Conservation (phyloP, 192 early-diverging fungal genomes). For the Diversispora epigaea region DNA sequence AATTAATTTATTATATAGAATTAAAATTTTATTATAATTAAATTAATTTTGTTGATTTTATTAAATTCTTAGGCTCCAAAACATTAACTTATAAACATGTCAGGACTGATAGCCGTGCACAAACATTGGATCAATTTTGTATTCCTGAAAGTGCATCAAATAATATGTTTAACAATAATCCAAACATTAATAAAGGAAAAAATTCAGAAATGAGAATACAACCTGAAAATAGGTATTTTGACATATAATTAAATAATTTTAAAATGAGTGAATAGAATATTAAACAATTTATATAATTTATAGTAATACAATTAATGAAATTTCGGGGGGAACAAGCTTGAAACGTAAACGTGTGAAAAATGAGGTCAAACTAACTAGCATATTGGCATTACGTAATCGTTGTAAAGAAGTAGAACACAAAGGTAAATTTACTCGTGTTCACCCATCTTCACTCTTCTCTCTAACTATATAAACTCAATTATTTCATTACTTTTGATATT, state of each 20-base stretch:
- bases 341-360: conserved; percentile 47
- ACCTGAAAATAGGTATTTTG: not conserved
- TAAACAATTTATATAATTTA: no score
- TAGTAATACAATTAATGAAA: not conserved
- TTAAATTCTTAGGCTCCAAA: not conserved
- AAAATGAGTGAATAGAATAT: not conserved
- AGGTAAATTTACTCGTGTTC: conserved; percentile 39
- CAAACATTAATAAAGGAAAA: not conserved
- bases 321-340: conserved; percentile 9
- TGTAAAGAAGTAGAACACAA: conserved; percentile 59
- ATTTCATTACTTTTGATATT: not conserved
- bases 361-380: conserved; percentile 79
- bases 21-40: not conserved
- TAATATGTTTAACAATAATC: not conserved
- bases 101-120: conserved; percentile 78
- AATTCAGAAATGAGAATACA: not conserved
- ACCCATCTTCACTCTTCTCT: no score
- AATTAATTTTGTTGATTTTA: not conserved
- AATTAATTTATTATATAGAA: not conserved
- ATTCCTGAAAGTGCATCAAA: not conserved
- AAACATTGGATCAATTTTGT: conserved; percentile 65
- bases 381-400: conserved; percentile 74
- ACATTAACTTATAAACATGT: conserved; percentile 70
- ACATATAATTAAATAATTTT: not conserved
- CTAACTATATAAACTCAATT: not conserved